phyloP scores from a whole-genome alignment of 169 alveolate species.

The Plasmodium gaboni region DNA sequence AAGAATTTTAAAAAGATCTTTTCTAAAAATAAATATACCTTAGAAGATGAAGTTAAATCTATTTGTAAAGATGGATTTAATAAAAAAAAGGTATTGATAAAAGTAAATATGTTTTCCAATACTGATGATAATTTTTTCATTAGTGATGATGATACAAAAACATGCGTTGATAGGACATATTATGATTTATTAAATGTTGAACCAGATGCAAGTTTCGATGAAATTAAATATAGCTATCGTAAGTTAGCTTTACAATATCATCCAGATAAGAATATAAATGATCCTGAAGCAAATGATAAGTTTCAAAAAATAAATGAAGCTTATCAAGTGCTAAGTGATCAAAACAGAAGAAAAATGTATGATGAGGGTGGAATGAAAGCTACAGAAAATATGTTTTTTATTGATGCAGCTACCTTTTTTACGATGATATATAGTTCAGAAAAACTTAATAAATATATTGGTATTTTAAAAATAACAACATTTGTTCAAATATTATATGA shows the following conservation, averaged over 20 bases:
- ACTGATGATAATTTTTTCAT: neutral
- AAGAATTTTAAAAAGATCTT: too few relatives aligned
- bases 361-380: conserved; percentile 79
- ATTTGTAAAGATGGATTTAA: neutral
- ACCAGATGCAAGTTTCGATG: conserved; percentile 79
- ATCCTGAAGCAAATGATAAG: conserved; percentile 49
- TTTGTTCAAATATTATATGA: conserved; percentile 20
- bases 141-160: neutral
- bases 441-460: conserved; percentile 78
- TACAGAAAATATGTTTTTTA: conserved; percentile 46
- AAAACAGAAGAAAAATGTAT: conserved; percentile 87
- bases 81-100: neutral
- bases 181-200: conserved; percentile 77
- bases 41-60: too few relatives aligned
- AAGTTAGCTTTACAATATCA: conserved; percentile 88
- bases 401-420: conserved; percentile 79
- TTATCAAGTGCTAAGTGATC: conserved; percentile 89
- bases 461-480: conserved; percentile 77
- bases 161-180: conserved; percentile 76
- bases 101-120: neutral
- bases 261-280: conserved; percentile 91
- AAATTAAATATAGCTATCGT: conserved; percentile 89
- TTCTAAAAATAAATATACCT: too few relatives aligned
- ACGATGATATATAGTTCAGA: conserved; percentile 84
- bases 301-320: conserved; percentile 90